Conservation (phyloP, 495 filamentous ascomycete species). For the Bombardia bombarda region DNA sequence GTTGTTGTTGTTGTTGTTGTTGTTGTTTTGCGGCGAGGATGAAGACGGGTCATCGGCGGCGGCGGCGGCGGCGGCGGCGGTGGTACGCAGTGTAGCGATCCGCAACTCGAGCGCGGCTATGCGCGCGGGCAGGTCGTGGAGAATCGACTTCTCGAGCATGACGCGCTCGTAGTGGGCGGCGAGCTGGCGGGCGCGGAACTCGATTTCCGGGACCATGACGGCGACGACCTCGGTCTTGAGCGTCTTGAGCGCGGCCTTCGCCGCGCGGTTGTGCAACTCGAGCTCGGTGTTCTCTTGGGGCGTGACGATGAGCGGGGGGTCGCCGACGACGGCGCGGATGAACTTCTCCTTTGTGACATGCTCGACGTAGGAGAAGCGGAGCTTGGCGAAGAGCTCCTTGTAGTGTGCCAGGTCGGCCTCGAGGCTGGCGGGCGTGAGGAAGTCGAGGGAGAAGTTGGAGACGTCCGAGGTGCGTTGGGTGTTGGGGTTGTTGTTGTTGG, state of each 20-base stretch:
- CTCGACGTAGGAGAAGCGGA: slow-evolving; percentile 88
- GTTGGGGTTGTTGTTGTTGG: slow-evolving; percentile 27
- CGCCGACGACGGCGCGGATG: slow-evolving; percentile 69
- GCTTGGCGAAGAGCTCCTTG: slow-evolving; percentile 88
- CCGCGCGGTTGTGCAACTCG: slow-evolving; percentile 58
- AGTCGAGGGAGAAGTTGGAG: slow-evolving; percentile 54
- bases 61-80: too few species aligned
- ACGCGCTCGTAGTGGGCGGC: slow-evolving; percentile 52
- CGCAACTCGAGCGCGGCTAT: slow-evolving; percentile 54
- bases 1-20: too few species aligned
- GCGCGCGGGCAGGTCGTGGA: slow-evolving; percentile 53
- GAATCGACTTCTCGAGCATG: slow-evolving; percentile 48
- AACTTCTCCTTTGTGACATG: slow-evolving; percentile 78
- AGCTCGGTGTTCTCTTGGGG: slow-evolving; percentile 75
- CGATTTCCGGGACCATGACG: slow-evolving; percentile 65
- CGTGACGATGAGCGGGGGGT: slow-evolving; percentile 77
- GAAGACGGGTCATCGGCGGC: too few species aligned
- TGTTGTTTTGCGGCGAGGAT: too few species aligned
- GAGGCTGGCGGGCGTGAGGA: slow-evolving; percentile 64
- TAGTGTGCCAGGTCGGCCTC: slow-evolving; percentile 86
- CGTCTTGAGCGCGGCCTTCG: slow-evolving; percentile 67
- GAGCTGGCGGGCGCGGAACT: slow-evolving; percentile 56
- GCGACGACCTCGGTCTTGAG: slow-evolving; percentile 73
- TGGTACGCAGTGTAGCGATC: slow-evolving; percentile 50
- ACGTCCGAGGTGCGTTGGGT: slow-evolving; percentile 56